Conservation (phyloP, 768 basidiomycete species). For the Saitozyma podzolica region DNA sequence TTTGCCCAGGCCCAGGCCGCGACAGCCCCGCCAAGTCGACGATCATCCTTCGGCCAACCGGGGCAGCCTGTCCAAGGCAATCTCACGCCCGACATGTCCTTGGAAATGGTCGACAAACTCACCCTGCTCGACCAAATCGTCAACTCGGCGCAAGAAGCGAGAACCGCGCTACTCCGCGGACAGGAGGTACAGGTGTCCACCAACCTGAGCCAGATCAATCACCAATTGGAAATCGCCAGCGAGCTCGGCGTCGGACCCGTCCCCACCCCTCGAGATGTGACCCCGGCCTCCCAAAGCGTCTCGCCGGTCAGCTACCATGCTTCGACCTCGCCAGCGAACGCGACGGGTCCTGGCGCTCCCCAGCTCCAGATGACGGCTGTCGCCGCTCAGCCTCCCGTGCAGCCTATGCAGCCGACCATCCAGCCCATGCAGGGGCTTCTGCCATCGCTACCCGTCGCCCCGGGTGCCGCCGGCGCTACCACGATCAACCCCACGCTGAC, state of each 20-base stretch:
- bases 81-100: not conserved
- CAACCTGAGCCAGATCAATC: constrained; percentile 44
- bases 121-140: constrained; percentile 46
- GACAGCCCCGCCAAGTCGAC: constrained; percentile 7
- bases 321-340: constrained; percentile 2
- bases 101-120: constrained; percentile 46
- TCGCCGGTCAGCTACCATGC: constrained; percentile 28
- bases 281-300: constrained; percentile 21
- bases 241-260: constrained; percentile 40
- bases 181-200: constrained; percentile 42
- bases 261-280: constrained; percentile 26
- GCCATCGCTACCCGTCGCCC: constrained; percentile 30
- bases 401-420: constrained; percentile 3
- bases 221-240: constrained; percentile 43
- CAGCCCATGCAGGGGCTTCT: constrained; percentile 13
- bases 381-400: not conserved
- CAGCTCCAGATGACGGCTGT: not conserved
- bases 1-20: not conserved
- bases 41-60: constrained; percentile 12
- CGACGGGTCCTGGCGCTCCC: not conserved
- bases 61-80: too few species aligned
- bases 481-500: not conserved
- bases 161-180: constrained; percentile 43
- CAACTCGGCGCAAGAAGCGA: constrained; percentile 41
- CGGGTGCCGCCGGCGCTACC: not conserved